Evolutionary conservation across 495 filamentous ascomycete species (phyloP), one percentile per base, ranked within the genome.

Genomic region (Xylaria bambusicola): DNA sequence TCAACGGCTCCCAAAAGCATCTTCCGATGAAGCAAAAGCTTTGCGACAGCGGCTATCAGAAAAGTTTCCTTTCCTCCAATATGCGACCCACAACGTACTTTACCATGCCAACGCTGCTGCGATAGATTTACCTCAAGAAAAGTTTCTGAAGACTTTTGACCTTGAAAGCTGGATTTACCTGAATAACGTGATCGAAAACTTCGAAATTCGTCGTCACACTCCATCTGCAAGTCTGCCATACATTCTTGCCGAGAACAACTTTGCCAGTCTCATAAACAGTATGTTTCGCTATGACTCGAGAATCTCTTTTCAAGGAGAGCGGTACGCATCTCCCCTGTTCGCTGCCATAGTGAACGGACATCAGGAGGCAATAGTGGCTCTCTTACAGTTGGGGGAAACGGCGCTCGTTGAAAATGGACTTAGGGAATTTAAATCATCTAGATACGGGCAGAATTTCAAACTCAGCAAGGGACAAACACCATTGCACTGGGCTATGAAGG

Each of bases 11-110:
- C 49, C 24, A 61, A 24, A 52, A 42, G 26, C 48, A 64, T 60
- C 62, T 54, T 26, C 23, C 53, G 5, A 60, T 62, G 24, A 29
- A 42, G 51, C 15, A 53, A 53, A 42, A 53, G 13, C 3, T 10
- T 3, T 53, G 9, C 51, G 51, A 29, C 36, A 42, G 42, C 23
- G 42, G 15, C 13, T 53, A 20, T 31, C 36, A 53, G 15, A 6
- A 10, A 31, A 29, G 24, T 77, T 73, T 53, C 75, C 77, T 12
- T 79, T 82, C 61, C 62, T 81, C 2, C 60, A 76, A 60, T 84
- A 82, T 64, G 76, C 80, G 6, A 53, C 51, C 0, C 48, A 63
- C 55, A 38, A 58, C 66, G 35, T 82, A 6, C 66, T 84, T 10
- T 62, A 69, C 33, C 81, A 84, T 68, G 72, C 80, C 35, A 64